Evolutionary conservation across 192 early-diverging fungal species (phyloP).

Genomic region (Backusella morwellensis): DNA sequence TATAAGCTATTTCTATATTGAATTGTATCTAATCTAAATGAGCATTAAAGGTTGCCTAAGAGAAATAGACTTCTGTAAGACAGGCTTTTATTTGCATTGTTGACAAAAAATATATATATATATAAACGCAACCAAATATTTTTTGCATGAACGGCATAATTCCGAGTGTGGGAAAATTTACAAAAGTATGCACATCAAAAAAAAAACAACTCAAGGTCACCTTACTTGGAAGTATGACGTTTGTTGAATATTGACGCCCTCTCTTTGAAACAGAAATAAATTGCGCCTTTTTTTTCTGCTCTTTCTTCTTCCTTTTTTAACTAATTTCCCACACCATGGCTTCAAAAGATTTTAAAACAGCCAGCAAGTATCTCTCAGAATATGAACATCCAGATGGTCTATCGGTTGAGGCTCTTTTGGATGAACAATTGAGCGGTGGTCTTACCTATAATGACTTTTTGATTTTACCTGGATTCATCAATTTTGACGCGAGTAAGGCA

Average conservation of each 20-base stretch:
- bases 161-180: background rate
- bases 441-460: constrained; percentile 99
- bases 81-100: too few species aligned
- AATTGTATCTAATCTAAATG: too few species aligned
- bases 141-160: background rate
- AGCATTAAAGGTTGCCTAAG: too few species aligned
- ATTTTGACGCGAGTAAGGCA: constrained; percentile 84
- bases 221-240: background rate
- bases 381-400: constrained; percentile 73
- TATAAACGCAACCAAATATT: too few species aligned
- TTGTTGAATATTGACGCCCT: background rate
- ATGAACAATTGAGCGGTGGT: constrained; percentile 76
- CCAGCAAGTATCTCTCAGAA: background rate
- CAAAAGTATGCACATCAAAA: background rate
- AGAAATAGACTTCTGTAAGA: too few species aligned
- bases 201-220: background rate
- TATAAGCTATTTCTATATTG: too few species aligned
- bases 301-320: background rate
- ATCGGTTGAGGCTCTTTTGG: constrained; percentile 79
- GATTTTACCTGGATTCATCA: constrained; percentile 93
- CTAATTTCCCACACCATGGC: background rate
- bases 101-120: too few species aligned
- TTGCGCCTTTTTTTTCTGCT: background rate
- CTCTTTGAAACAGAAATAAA: background rate
- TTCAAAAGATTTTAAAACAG: background rate